A percentile compares a stretch with the other conserved stretches of the same genome.
Evolutionary conservation across 2,329 filamentous ascomycete species (phyloP).

Genomic region (Curvularia sp.): DNA sequence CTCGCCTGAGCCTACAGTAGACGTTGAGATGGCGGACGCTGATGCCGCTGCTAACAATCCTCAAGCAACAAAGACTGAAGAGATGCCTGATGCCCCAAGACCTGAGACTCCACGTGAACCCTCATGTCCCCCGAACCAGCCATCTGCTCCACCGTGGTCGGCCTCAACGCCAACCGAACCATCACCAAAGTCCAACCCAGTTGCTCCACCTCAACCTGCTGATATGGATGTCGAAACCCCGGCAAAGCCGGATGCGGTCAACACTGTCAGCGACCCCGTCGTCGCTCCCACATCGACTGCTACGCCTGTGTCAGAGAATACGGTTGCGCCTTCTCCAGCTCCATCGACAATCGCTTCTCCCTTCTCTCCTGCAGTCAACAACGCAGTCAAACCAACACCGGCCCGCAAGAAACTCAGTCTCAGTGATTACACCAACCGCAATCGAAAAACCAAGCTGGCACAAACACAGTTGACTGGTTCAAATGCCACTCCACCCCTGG

Average conservation of each 20-base stretch:
- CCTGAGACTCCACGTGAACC: constrained; percentile 27
- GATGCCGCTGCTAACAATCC: constrained; percentile 23
- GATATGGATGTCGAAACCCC: constrained; percentile 44
- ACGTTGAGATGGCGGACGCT: constrained; percentile 30
- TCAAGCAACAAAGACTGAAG: constrained; percentile 35
- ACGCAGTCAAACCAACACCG: constrained; percentile 52
- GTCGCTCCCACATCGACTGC: constrained; percentile 38
- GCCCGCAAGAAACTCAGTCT: constrained; percentile 59
- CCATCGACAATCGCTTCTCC: constrained; percentile 33
- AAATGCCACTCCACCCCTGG: constrained; percentile 32
- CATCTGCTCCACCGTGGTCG: constrained; percentile 45
- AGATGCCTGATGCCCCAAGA: constrained; percentile 39
- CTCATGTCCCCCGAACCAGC: constrained; percentile 42
- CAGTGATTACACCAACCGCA: constrained; percentile 59
- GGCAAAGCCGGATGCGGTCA: constrained; percentile 33
- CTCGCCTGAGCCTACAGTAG: constrained; percentile 23
- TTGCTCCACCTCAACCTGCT: constrained; percentile 22
- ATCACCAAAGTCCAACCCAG: constrained; percentile 21
- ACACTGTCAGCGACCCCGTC: constrained; percentile 24
- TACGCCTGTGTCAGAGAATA: constrained; percentile 25
- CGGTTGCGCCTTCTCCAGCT: constrained; percentile 42
- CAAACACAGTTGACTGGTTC: constrained; percentile 37
- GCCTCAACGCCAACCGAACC: constrained; percentile 24
- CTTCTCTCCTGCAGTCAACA: constrained; percentile 51
- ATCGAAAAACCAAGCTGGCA: constrained; percentile 51